These are phyloP conservation scores for Saksenaea vasiformis DNA, from an alignment of 371 early-diverging fungal genomes.

Conservation along the genomic window DNA sequence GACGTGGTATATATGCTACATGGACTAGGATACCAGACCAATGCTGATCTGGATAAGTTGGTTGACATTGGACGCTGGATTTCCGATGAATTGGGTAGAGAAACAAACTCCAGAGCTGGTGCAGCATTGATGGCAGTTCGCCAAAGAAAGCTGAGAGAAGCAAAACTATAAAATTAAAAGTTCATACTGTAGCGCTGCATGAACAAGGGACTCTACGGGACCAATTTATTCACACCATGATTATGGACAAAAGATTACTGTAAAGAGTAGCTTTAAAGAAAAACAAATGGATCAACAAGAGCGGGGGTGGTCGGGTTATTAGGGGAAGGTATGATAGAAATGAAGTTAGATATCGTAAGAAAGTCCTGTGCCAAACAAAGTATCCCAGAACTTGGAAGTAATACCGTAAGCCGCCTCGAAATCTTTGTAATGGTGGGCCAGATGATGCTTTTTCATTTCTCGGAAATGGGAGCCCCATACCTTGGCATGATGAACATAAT, in stretches of 20 bases:
- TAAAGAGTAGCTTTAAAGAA: too few relatives aligned
- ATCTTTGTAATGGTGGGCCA: constrained; percentile 92
- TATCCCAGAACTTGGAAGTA: constrained; percentile 89
- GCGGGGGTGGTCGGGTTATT: too few relatives aligned
- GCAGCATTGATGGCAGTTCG: constrained; percentile 41
- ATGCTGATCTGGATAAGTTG: constrained; percentile 74
- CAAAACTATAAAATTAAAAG: constrained; percentile 17
- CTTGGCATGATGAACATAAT: constrained; percentile 88
- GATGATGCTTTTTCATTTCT: constrained; percentile 89
- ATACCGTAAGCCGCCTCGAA: constrained; percentile 87
- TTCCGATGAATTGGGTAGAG: constrained; percentile 69
- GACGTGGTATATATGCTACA: constrained; percentile 95
- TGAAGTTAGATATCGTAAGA: constrained; percentile 20
- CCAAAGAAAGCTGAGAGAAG: constrained; percentile 19
- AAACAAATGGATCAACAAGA: too few relatives aligned
- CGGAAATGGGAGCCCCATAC: constrained; percentile 66
- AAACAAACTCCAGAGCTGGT: constrained; percentile 53
- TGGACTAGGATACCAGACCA: constrained; percentile 83
- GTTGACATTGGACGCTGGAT: constrained; percentile 85
- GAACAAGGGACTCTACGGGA: background rate
- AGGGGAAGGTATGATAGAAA: background rate
- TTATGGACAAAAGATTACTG: too few relatives aligned
- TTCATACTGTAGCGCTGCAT: background rate
- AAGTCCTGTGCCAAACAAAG: constrained; percentile 70
- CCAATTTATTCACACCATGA: too few relatives aligned